Evolutionary conservation across 2,329 filamentous ascomycete species (phyloP).

Genomic region (Tolypocladium paradoxum): DNA sequence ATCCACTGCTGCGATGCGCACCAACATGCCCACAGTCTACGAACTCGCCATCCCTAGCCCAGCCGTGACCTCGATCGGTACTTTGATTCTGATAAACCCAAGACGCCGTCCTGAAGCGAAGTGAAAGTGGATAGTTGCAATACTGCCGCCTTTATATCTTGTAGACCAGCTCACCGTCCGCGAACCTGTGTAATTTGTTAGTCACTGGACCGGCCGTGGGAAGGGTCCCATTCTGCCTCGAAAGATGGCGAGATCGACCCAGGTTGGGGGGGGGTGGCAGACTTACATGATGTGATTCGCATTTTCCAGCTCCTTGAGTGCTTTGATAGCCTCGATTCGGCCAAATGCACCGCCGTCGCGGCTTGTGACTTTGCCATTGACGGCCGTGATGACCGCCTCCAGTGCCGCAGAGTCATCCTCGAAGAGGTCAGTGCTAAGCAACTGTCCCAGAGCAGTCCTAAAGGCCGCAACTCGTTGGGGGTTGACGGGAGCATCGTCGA

Average conservation of each 20-base stretch:
- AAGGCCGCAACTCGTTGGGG: constrained; percentile 60
- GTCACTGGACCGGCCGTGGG: not conserved
- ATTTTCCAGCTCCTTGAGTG: constrained; percentile 69
- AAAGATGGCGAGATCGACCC: not conserved
- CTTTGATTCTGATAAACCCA: not conserved
- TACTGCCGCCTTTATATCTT: constrained; percentile 43
- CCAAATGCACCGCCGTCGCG: constrained; percentile 50
- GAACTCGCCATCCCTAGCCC: not conserved
- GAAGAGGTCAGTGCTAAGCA: constrained; percentile 77
- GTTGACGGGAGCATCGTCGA: constrained; percentile 41
- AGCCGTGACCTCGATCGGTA: not conserved
- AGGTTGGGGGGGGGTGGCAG: not conserved
- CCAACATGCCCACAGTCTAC: not conserved
- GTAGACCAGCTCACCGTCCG: constrained; percentile 56
- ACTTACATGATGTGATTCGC: constrained; percentile 88
- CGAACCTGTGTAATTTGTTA: constrained; percentile 32
- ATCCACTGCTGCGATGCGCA: not conserved
- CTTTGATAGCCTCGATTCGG: constrained; percentile 61
- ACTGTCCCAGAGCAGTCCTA: constrained; percentile 68
- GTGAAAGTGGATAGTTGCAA: not conserved
- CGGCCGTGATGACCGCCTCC: constrained; percentile 61
- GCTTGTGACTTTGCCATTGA: constrained; percentile 60
- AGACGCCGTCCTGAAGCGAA: not conserved
- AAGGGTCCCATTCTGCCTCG: too few relatives aligned
- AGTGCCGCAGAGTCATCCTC: constrained; percentile 74